Percentiles rank a stretch among this genome's conserved stretches.
These are phyloP conservation scores for Penicillium angulare DNA, from an alignment of 495 filamentous ascomycete genomes.

Conservation along the genomic window DNA sequence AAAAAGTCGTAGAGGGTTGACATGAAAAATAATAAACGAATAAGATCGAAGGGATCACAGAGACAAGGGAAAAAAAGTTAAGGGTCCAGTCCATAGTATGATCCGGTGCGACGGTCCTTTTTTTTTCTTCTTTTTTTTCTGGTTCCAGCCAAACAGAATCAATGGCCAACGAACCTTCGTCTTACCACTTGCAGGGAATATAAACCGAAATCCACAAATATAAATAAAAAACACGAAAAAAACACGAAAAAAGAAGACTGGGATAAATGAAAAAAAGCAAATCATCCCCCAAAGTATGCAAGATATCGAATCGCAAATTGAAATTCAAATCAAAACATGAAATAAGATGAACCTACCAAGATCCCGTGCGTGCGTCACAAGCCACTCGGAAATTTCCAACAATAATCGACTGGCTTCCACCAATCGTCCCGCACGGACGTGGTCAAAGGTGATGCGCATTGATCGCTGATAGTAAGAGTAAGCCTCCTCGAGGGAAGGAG, in stretches of 20 bases:
- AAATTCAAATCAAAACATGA: background rate
- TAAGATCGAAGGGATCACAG: background rate
- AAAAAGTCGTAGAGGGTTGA: conserved; percentile 10
- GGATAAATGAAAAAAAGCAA: background rate
- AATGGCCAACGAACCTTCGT: background rate
- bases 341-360: conserved; percentile 64
- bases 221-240: background rate
- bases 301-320: conserved; percentile 18
- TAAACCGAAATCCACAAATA: background rate
- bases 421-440: conserved; percentile 70
- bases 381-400: conserved; percentile 78
- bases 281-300: background rate
- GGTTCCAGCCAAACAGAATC: background rate
- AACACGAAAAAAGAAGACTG: background rate
- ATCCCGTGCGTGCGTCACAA: conserved; percentile 75
- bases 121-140: background rate
- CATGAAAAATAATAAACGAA: background rate
- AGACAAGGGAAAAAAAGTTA: conserved; percentile 6
- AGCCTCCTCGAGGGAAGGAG: conserved; percentile 55
- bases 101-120: conserved; percentile 11
- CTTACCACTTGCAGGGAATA: background rate
- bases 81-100: conserved; percentile 16
- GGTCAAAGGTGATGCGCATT: conserved; percentile 71
- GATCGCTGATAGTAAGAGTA: conserved; percentile 72
- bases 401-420: conserved; percentile 70